Evolutionary conservation across 176 grass and related monocot genomes (phyloP), one percentile per base, ranked within the genome.

Genomic region (Aegilops tauschii): DNA sequence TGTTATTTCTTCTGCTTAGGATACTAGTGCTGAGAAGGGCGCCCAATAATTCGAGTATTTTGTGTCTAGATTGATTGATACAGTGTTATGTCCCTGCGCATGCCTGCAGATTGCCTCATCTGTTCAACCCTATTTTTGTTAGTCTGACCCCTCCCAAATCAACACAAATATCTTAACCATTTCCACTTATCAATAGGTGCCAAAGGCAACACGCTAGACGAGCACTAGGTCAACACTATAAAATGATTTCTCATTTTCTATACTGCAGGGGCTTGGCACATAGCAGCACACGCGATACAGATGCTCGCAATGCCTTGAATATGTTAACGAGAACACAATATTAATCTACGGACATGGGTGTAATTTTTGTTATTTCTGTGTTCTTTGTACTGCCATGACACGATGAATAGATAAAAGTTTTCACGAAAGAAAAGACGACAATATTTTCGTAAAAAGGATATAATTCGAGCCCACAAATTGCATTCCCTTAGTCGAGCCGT

Each of bases 141-240:
- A 12, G 9, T 42, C 31, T 27, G 14, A 5, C 54, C 39, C 80
- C 72, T 30, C 39, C 62, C 27, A 76, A 67, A 9, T 58, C 20
- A 76, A 68, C 34, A 65, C 9, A 49, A 69, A 81, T n/a, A 6
- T 64, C 7, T 28, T 18, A 34, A 14, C 10, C 17, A 34, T 68
- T 81, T 68, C 4, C 7, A 29, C 6, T 16, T 20, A 56, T 72
- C 12, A 54, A 44, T 44, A 11, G 27, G 39, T 23, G 0, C 66
- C 66, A 80, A 80, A 31, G 28, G 20, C 29, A 83, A 52, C 79
- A 42, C 71, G 84, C 17, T 78, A 77, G 86, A 90, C 21, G 13
- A 6, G 71, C 9, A 69, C 72, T 9, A 32, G 39, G 73, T 78
- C 52, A 77, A 52, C 50, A 34, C 18, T 44, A 35, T 82, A 64